Evolutionary conservation across 1,284 basidiomycete genomes (phyloP).

Genomic region (Puccinia horiana): DNA sequence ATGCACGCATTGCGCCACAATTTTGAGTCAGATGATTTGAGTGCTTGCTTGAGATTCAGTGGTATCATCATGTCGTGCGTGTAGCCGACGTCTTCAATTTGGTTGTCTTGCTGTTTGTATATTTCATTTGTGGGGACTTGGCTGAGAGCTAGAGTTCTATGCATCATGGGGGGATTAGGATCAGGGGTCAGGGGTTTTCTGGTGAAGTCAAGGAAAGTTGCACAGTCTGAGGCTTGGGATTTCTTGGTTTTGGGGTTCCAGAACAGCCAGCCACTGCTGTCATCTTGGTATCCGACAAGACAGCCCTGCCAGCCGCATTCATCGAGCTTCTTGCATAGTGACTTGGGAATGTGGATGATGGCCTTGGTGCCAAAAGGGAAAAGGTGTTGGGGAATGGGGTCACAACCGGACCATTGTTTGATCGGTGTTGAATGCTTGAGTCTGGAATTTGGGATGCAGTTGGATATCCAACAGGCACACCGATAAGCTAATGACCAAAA

Average conservation of each 20-base stretch:
- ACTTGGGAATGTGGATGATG: background rate
- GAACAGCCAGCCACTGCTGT: background rate
- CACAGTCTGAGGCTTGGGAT: background rate
- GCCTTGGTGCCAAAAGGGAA: background rate
- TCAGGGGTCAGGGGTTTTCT: background rate
- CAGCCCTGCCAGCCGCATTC: background rate
- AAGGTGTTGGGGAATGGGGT: background rate
- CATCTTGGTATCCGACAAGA: background rate
- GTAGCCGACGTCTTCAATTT: background rate
- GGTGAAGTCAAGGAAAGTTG: background rate
- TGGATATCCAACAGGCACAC: background rate
- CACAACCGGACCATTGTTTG: background rate
- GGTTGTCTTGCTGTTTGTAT: background rate
- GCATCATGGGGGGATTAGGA: background rate
- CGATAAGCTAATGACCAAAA: conserved; percentile 20
- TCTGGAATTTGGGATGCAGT: background rate
- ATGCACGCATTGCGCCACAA: background rate
- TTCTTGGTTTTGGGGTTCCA: background rate
- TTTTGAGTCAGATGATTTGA: background rate
- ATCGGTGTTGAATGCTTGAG: background rate
- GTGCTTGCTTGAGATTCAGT: background rate
- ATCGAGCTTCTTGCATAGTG: background rate
- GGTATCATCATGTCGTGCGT: background rate
- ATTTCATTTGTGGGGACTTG: background rate
- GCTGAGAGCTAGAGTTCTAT: background rate